These are phyloP conservation scores for Lagenidium sp. DNA, from an alignment of 352 stramenopile species.

Conservation along the genomic window DNA sequence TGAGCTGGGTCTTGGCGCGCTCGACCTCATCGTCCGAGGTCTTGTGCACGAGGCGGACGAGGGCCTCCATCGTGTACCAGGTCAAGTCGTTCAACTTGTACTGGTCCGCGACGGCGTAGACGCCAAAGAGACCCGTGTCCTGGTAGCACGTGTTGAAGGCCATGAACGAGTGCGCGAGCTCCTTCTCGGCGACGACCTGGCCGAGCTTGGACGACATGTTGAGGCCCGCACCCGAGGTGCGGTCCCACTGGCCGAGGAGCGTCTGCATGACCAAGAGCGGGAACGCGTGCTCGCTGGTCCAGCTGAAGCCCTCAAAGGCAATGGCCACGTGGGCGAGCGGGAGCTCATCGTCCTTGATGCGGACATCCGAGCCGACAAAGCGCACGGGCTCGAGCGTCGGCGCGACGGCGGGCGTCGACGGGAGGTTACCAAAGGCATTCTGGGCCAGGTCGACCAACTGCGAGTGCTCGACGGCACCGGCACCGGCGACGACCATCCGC, in stretches of 20 bases:
- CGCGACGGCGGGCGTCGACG: conserved; percentile 60
- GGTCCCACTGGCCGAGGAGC: conserved; percentile 89
- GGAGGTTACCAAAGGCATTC: conserved; percentile 95
- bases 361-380: conserved; percentile 88
- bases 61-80: conserved; percentile 92
- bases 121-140: conserved; percentile 98
- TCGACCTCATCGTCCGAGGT: conserved; percentile 96
- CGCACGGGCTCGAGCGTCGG: conserved; percentile 69
- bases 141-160: conserved; percentile 99
- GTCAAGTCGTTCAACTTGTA: conserved; percentile 95
- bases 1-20: conserved; percentile 98
- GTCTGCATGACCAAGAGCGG: conserved; percentile 98
- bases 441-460: conserved; percentile 96
- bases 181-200: conserved; percentile 93
- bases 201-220: conserved; percentile 96
- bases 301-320: conserved; percentile 97
- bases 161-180: conserved; percentile 96
- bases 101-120: conserved; percentile 94
- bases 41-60: conserved; percentile 94
- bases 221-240: conserved; percentile 87
- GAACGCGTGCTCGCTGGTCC: conserved; percentile 98
- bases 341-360: conserved; percentile 85
- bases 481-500: conserved; percentile 98
- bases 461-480: conserved; percentile 95
- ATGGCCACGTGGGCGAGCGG: conserved; percentile 94